phyloP scores from a whole-genome alignment of 2,329 filamentous ascomycete genomes.

The Cercospora canescens region DNA sequence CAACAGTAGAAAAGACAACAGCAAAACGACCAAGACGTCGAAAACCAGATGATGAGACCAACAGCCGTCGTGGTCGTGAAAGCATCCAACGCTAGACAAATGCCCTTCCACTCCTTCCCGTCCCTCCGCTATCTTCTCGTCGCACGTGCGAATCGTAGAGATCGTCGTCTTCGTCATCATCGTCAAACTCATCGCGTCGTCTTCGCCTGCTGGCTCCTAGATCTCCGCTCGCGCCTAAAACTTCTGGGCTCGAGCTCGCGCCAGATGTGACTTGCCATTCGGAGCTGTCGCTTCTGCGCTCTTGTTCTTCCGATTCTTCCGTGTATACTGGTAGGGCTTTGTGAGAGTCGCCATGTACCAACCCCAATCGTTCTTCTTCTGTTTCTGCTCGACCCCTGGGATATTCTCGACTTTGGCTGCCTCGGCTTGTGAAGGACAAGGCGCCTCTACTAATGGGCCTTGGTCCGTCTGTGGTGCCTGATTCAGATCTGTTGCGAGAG shows the following conservation, averaged over 20 bases:
- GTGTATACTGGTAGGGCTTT: slow-evolving; percentile 20
- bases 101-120: slow-evolving; percentile 11
- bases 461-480: slow-evolving; percentile 22
- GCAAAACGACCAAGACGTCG: neutral
- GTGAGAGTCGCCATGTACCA: slow-evolving; percentile 37
- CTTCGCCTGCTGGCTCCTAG: slow-evolving; percentile 19
- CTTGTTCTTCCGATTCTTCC: slow-evolving; percentile 18
- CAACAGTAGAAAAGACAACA: too few relatives aligned
- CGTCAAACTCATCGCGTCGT: slow-evolving; percentile 16
- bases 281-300: slow-evolving; percentile 26
- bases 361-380: slow-evolving; percentile 40
- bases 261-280: slow-evolving; percentile 36
- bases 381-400: slow-evolving; percentile 28
- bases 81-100: slow-evolving; percentile 13
- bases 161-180: slow-evolving; percentile 12
- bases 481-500: slow-evolving; percentile 50
- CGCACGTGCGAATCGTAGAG: slow-evolving; percentile 14
- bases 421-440: slow-evolving; percentile 34
- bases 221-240: slow-evolving; percentile 26
- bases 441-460: slow-evolving; percentile 38
- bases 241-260: slow-evolving; percentile 31
- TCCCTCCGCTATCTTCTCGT: slow-evolving; percentile 8
- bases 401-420: slow-evolving; percentile 24
- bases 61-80: neutral
- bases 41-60: neutral